phyloP scores from a whole-genome alignment of 768 basidiomycete genomes.

The Rhizopogon salebrosus region DNA sequence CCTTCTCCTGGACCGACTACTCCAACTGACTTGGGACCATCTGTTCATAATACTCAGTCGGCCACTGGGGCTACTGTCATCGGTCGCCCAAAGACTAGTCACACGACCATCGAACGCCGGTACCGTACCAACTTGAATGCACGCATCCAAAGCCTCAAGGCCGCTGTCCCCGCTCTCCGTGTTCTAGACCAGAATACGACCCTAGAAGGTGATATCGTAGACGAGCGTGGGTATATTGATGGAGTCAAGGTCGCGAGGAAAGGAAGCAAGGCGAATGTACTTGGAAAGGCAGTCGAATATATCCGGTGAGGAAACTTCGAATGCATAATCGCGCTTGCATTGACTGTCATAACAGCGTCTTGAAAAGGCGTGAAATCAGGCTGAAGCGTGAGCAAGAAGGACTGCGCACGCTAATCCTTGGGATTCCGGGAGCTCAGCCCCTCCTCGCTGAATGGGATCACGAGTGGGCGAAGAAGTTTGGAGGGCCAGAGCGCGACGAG shows the following conservation, averaged over 20 bases:
- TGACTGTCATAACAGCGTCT: conserved; percentile 41
- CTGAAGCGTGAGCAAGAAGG: conserved; percentile 74
- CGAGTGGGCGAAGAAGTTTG: conserved; percentile 69
- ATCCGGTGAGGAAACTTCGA: conserved; percentile 47
- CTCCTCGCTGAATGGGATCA: conserved; percentile 72
- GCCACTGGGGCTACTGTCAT: background rate
- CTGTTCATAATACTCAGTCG: conserved; percentile 2
- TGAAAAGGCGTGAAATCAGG: conserved; percentile 73
- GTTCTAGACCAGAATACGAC: conserved; percentile 57
- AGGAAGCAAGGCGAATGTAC: conserved; percentile 85
- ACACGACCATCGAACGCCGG: conserved; percentile 84
- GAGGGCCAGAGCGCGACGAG: conserved; percentile 70
- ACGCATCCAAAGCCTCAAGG: conserved; percentile 74
- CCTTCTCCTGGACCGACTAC: conserved; percentile 35
- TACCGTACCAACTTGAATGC: conserved; percentile 89
- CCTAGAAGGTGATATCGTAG: conserved; percentile 47
- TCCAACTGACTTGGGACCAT: conserved; percentile 18
- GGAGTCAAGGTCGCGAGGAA: conserved; percentile 91
- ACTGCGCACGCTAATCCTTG: conserved; percentile 58
- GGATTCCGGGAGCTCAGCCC: conserved; percentile 70
- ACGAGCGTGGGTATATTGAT: conserved; percentile 82
- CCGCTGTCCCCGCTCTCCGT: conserved; percentile 79
- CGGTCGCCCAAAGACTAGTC: conserved; percentile 75
- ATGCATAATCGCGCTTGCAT: background rate
- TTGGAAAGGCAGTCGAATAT: conserved; percentile 89